phyloP scores from a whole-genome alignment of 176 grass and related monocot genomes.

The bread wheat (Triticum aestivum) region IWGSC_CS_RefSeq_v2.1 NC_057805.1:259726193-259726692 shows the following conservation, averaged over 20 bases:
- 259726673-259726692: slow-evolving; percentile 52
- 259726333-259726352: neutral
- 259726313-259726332: neutral
- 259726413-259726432: neutral
- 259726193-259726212: neutral
- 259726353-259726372: neutral
- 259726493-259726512: slow-evolving; percentile 64
- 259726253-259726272: too few relatives aligned
- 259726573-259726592: neutral
- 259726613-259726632: neutral
- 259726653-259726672: slow-evolving; percentile 5
- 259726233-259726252: neutral
- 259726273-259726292: neutral
- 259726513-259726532: slow-evolving; percentile 96
- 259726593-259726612: neutral
- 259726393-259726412: slow-evolving; percentile 13
- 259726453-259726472: slow-evolving; percentile 13
- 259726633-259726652: slow-evolving; percentile 4
- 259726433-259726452: neutral
- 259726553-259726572: slow-evolving; percentile 60
- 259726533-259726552: slow-evolving; percentile 78
- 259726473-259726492: slow-evolving; percentile 11
- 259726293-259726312: neutral
- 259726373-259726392: neutral
- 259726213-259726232: neutral